phyloP scores from a whole-genome alignment of 2,329 filamentous ascomycete genomes.

The Talaromyces sp. region DNA sequence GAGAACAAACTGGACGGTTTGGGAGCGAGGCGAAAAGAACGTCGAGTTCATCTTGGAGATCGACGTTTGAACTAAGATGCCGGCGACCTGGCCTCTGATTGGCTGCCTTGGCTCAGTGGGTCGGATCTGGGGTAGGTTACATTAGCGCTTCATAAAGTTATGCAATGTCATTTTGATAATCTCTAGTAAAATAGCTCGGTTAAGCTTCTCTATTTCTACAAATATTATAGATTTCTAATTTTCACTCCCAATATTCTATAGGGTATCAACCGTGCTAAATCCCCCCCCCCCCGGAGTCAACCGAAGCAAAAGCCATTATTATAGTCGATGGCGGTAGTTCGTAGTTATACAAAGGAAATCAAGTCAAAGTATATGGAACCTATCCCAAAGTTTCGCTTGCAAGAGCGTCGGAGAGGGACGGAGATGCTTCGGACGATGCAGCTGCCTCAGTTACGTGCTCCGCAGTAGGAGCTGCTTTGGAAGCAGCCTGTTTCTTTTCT shows the following conservation, averaged over 20 bases:
- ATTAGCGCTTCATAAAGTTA: background rate
- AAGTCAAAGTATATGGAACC: background rate
- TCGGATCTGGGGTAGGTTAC: background rate
- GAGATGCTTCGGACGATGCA: constrained; percentile 9
- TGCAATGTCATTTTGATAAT: background rate
- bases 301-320: background rate
- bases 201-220: background rate
- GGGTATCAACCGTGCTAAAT: constrained; percentile 7
- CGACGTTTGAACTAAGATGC: background rate
- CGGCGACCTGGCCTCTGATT: background rate
- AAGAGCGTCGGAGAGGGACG: constrained; percentile 8
- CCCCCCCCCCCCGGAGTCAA: background rate
- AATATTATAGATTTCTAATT: background rate
- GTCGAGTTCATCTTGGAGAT: background rate
- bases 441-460: constrained; percentile 14
- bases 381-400: constrained; percentile 13
- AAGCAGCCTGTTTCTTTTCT: constrained; percentile 28
- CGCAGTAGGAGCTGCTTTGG: constrained; percentile 25
- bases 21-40: background rate
- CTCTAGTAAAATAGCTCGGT: background rate
- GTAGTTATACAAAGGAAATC: background rate
- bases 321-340: background rate
- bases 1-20: background rate
- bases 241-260: constrained; percentile 1
- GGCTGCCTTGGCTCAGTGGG: background rate